Percentiles rank a stretch among this genome's conserved stretches.
phyloP scores from a whole-genome alignment of 2,329 filamentous ascomycete genomes.

The Shiraia bambusicola region DNA sequence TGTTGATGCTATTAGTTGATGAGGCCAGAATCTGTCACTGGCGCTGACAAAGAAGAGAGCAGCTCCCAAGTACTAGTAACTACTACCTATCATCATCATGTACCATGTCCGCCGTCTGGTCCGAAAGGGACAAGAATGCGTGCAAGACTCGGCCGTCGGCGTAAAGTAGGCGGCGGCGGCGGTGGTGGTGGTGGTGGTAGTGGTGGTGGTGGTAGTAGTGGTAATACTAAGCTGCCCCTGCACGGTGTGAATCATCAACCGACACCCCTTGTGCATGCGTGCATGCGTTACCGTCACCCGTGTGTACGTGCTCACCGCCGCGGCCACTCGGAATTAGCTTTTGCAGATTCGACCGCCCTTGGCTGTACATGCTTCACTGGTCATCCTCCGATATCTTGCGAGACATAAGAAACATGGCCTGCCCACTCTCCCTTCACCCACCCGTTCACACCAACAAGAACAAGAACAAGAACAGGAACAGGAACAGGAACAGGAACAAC shows the following conservation, averaged over 20 bases:
- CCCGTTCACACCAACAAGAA: slow-evolving; percentile 14
- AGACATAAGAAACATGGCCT: slow-evolving; percentile 37
- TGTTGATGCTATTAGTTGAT: slow-evolving; percentile 4
- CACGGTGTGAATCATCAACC: slow-evolving; percentile 24
- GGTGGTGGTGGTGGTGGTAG: slow-evolving; percentile 8
- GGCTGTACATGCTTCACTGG: slow-evolving; percentile 27
- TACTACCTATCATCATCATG: no score
- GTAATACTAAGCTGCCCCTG: slow-evolving; percentile 15
- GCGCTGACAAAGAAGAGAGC: no score
- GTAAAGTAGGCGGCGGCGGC: no score
- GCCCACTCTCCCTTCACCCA: slow-evolving; percentile 17
- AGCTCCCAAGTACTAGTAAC: no score
- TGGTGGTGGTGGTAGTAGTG: slow-evolving; percentile 7
- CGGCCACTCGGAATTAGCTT: slow-evolving; percentile 2
- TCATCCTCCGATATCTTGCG: slow-evolving; percentile 29
- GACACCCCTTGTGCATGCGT: neutral
- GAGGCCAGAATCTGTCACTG: no score
- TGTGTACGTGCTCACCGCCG: slow-evolving; percentile 3
- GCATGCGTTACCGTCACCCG: no score
- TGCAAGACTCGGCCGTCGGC: slow-evolving; percentile 1
- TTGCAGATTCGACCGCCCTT: slow-evolving; percentile 3
- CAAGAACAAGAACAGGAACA: slow-evolving; percentile 9
- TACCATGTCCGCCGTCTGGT: no score
- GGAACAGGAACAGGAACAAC: slow-evolving; percentile 7
- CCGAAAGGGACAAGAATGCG: no score